Evolutionary conservation across 1,284 basidiomycete species (phyloP).

Genomic region (Apiotrichum akiyoshidainum): DNA sequence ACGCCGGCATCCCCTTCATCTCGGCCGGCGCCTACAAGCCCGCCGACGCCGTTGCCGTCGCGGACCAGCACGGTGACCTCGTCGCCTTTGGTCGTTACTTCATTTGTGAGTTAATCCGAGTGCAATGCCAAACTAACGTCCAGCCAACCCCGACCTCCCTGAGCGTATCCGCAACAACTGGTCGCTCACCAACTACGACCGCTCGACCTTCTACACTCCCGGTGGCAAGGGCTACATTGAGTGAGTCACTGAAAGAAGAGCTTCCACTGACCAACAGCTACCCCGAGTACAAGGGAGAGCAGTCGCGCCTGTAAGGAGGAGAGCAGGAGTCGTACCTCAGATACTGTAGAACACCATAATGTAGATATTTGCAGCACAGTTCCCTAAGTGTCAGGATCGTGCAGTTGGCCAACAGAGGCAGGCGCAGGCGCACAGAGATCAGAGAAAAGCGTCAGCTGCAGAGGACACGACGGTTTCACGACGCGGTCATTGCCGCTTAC

Average conservation of each 20-base stretch:
- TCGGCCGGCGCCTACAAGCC: slow-evolving; percentile 55
- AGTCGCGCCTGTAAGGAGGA: neutral
- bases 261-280: neutral
- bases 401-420: too few species aligned
- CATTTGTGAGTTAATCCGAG: slow-evolving; percentile 46
- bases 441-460: too few species aligned
- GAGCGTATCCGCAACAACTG: slow-evolving; percentile 49
- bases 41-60: slow-evolving; percentile 32
- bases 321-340: too few species aligned
- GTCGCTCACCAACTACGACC: slow-evolving; percentile 44
- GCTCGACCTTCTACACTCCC: slow-evolving; percentile 31
- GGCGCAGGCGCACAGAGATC: too few species aligned
- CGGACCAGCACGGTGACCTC: slow-evolving; percentile 49
- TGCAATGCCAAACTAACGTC: neutral
- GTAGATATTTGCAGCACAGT: too few species aligned
- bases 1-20: slow-evolving; percentile 49
- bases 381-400: too few species aligned
- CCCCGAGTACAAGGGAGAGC: neutral
- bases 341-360: too few species aligned
- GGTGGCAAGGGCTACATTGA: slow-evolving; percentile 28
- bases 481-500: too few species aligned
- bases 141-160: slow-evolving; percentile 58
- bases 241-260: slow-evolving; percentile 10
- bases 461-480: too few species aligned
- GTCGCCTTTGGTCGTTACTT: slow-evolving; percentile 57